Evolutionary conservation across 31 red algal species (phyloP).

Genomic region (Porphyra umbilicalis): DNA sequence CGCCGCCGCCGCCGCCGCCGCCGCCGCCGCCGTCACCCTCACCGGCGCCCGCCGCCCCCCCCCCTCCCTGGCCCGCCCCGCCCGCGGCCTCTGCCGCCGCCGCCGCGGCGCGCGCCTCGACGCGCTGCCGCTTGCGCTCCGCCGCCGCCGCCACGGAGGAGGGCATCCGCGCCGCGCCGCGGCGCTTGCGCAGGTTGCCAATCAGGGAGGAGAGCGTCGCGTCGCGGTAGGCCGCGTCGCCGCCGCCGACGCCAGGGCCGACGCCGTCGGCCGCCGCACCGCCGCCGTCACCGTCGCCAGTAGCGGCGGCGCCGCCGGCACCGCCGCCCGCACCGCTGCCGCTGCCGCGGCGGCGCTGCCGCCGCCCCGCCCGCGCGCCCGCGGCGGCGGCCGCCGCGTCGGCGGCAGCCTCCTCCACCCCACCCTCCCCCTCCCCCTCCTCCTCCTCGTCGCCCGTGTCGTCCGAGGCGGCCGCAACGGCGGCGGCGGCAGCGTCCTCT

Average conservation of each 20-base stretch:
- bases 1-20: not conserved
- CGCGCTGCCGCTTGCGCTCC: not conserved
- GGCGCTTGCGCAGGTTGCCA: not conserved
- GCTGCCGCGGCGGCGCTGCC: not conserved
- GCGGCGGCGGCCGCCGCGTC: too few relatives aligned
- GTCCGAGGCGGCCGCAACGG: not conserved
- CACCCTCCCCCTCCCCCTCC: not conserved
- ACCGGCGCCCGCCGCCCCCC: not conserved
- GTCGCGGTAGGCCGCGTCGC: not conserved
- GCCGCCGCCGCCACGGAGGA: not conserved
- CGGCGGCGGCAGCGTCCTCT: not conserved
- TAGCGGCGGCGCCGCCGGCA: not conserved
- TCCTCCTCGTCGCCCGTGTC: not conserved
- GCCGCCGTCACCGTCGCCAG: not conserved
- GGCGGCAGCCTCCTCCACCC: not conserved
- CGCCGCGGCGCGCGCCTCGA: not conserved
- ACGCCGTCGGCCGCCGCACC: not conserved
- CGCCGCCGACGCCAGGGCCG: not conserved
- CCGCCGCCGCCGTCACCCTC: not conserved
- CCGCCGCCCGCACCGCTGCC: not conserved
- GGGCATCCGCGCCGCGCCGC: not conserved
- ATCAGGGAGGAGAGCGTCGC: not conserved
- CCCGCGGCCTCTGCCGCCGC: not conserved
- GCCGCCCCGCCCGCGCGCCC: not conserved
- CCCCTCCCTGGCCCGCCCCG: not conserved